A percentile compares a stretch with the other conserved stretches of the same genome.
phyloP scores from a whole-genome alignment of 2,329 filamentous ascomycete genomes.

The Exophiala sp. region DNA sequence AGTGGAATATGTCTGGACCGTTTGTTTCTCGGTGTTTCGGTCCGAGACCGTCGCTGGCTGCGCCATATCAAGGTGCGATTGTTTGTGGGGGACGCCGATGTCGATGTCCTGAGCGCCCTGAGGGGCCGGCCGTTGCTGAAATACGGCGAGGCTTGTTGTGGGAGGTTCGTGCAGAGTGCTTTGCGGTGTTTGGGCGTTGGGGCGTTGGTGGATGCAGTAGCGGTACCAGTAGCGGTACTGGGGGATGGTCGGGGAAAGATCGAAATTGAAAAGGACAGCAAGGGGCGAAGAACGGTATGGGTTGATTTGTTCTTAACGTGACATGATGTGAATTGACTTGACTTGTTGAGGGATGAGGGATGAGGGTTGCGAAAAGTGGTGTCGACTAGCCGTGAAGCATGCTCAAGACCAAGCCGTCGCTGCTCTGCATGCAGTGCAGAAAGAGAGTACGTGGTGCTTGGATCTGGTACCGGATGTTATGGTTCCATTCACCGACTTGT shows the following conservation, averaged over 20 bases:
- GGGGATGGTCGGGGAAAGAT: not conserved
- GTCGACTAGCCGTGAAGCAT: too few relatives aligned
- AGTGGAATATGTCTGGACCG: conserved; percentile 14
- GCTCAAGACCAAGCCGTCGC: too few relatives aligned
- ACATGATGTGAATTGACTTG: too few relatives aligned
- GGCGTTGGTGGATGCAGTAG: conserved; percentile 2
- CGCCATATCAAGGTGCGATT: conserved; percentile 9
- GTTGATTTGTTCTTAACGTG: conserved; percentile 1
- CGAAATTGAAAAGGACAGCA: conserved; percentile 3
- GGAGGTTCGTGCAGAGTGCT: conserved; percentile 12
- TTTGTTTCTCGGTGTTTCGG: conserved; percentile 7
- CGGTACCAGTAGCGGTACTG: too few relatives aligned
- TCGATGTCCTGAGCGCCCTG: not conserved
- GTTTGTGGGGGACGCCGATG: conserved; percentile 6
- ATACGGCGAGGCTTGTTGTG: conserved; percentile 10
- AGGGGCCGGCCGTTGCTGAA: conserved; percentile 6
- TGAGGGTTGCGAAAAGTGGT: too few relatives aligned
- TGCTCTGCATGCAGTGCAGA: too few relatives aligned
- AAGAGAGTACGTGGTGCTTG: too few relatives aligned
- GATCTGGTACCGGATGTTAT: too few relatives aligned
- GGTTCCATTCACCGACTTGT: too few relatives aligned
- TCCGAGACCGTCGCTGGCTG: conserved; percentile 6
- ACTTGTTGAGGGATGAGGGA: too few relatives aligned
- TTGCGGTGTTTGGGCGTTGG: conserved; percentile 12
- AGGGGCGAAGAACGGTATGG: conserved; percentile 7